Evolutionary conservation across 306 rosid genomes (phyloP), one percentile per base, ranked within the genome.

Genomic region (Abrus pulchellus): DNA sequence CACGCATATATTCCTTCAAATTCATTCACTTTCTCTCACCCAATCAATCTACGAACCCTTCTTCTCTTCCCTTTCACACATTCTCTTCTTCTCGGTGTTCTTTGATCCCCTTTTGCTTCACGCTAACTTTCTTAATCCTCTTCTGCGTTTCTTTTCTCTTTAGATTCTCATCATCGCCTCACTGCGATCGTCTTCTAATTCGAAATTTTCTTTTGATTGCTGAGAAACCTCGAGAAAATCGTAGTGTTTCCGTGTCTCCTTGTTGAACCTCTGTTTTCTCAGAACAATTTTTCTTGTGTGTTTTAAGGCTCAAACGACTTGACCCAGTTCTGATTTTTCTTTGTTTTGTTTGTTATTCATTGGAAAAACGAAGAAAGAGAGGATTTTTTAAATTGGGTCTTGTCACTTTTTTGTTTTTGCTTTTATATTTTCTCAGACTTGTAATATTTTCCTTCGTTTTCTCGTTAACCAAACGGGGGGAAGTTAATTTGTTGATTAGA

Each of bases 1-100:
- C 83, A 73, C 83, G 82, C 85, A 52, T 82, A 44, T 66, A 65
- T 90, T 88, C 87, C 87, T 89, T 86, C 85, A 75, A 34, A 67
- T 76, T 59, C 71, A 38, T 81, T 68, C 85, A n/a, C 82, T 57
- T 61, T 80, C 83, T 84, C 72, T 64, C 54, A 83, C 50, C 77
- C 79, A 49, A 77, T 82, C 80, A 48, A 54, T 88, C 67, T 69
- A 63, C 59, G 10, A 67, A 41, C 68, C 11, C 44, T 66, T 40
- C 55, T 52, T 71, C n/a, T 78, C 67, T 80, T 76, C 34, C 45
- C 74, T 69, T 71, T 66, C 72, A 66, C 77, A 55, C 59, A 77
- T 80, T 76, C 81, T 64, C 74, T 36, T 5, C 49, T 1, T 13
- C 56, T 13, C 5, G 20, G 20, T 47, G 60, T 34, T 20, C 68